Conservation (phyloP, 169 alveolate genomes). For the Eimeria praecox region DNA sequence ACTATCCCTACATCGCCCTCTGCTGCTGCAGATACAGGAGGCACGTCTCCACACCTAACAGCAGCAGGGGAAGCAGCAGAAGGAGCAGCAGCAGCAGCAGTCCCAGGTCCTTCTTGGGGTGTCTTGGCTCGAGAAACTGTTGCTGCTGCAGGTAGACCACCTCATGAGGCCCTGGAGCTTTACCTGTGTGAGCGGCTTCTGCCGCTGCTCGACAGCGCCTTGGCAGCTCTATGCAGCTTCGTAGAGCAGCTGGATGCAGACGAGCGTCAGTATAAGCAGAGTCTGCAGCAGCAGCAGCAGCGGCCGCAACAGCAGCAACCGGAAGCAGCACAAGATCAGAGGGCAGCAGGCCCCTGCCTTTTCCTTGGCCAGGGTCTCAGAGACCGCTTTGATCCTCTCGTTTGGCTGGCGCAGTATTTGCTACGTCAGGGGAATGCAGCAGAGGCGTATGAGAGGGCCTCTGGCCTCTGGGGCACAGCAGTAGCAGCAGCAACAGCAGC, state of each 20-base stretch:
- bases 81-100: constrained; percentile 5
- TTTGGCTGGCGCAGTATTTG: constrained; percentile 58
- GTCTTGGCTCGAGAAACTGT: background rate
- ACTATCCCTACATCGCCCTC: background rate
- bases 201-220: constrained; percentile 52
- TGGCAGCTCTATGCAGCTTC: constrained; percentile 52
- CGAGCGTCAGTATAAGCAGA: constrained; percentile 38
- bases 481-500: background rate
- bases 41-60: background rate
- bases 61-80: background rate
- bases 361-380: constrained; percentile 33
- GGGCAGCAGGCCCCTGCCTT: background rate
- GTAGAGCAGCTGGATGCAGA: constrained; percentile 53
- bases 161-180: constrained; percentile 41
- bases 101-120: constrained; percentile 16
- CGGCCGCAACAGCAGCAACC: background rate
- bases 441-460: constrained; percentile 6
- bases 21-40: constrained; percentile 14
- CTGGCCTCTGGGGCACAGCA: background rate
- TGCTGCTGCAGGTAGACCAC: background rate
- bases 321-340: background rate
- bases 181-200: constrained; percentile 56
- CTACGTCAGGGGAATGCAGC: constrained; percentile 52
- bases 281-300: constrained; percentile 46
- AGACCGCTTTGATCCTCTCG: constrained; percentile 51